phyloP scores from a whole-genome alignment of 345 rosid genomes.

The Nasturtium officinale region DNA sequence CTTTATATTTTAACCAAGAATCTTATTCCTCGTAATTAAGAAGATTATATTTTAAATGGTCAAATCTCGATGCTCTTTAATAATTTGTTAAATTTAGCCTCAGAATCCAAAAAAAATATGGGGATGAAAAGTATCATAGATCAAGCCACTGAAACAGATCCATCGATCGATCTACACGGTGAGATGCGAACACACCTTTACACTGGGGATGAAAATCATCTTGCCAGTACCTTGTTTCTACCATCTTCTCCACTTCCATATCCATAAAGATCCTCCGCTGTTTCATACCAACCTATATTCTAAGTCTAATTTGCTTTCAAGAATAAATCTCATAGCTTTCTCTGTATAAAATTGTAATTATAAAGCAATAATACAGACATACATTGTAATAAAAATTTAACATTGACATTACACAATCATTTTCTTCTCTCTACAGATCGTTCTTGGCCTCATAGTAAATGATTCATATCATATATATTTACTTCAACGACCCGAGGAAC shows the following conservation, averaged over 20 bases:
- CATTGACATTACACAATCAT: conserved; percentile 6
- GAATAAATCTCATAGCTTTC: conserved; percentile 20
- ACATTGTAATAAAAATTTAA: conserved; percentile 18
- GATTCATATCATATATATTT: conserved; percentile 27
- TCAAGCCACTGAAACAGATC: conserved; percentile 8
- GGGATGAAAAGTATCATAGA: background rate
- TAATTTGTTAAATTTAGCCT: conserved; percentile 12
- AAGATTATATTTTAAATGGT: conserved; percentile 7
- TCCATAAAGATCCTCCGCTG: conserved; percentile 24
- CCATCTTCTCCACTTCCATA: conserved; percentile 30
- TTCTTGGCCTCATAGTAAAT: conserved; percentile 25
- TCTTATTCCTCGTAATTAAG: conserved; percentile 2
- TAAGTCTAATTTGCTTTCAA: conserved; percentile 14
- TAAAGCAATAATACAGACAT: conserved; percentile 24
- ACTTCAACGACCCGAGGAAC: conserved; percentile 42
- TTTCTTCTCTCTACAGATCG: conserved; percentile 17
- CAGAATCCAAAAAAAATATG: background rate
- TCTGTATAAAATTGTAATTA: conserved; percentile 26
- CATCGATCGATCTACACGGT: background rate
- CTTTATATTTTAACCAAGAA: conserved; percentile 13
- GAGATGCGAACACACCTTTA: conserved; percentile 6
- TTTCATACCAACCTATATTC: conserved; percentile 22
- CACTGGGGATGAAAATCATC: too few relatives aligned
- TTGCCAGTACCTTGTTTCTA: conserved; percentile 7
- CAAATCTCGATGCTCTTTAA: conserved; percentile 6